Percentiles rank a stretch among this genome's conserved stretches.
Conservation (phyloP, 306 rosid species). For the Gleditsia sinensis region DNA sequence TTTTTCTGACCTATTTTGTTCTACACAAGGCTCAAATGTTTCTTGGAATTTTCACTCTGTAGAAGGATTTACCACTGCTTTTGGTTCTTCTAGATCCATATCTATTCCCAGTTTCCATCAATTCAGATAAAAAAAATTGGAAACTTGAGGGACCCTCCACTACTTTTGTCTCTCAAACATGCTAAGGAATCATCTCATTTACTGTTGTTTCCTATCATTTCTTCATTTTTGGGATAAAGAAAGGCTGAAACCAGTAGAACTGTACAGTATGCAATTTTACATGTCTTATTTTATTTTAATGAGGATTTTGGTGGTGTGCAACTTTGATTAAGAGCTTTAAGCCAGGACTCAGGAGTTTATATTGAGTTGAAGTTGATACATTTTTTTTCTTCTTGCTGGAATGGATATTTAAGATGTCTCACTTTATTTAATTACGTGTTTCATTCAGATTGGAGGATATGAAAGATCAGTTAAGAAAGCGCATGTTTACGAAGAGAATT, state of each 20-base stretch:
- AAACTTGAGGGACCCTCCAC: too few species aligned
- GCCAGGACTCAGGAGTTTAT: slow-evolving; percentile 19
- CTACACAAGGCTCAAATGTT: too few species aligned
- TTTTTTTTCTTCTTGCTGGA: not conserved
- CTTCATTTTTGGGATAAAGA: not conserved
- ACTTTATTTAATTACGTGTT: slow-evolving; percentile 1
- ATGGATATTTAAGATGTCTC: not conserved
- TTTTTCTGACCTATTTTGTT: too few species aligned
- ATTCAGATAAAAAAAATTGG: not conserved
- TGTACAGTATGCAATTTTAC: not conserved
- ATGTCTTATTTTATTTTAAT: slow-evolving; percentile 5
- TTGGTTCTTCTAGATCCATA: not conserved
- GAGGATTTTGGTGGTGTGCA: not conserved
- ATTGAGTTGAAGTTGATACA: not conserved
- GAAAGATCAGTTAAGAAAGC: slow-evolving; percentile 91
- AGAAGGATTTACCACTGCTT: not conserved
- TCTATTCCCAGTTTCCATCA: not conserved
- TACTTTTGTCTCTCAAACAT: not conserved
- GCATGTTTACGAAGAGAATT: slow-evolving; percentile 84
- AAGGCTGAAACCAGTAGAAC: not conserved
- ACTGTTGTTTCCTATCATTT: not conserved
- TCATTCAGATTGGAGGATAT: slow-evolving; percentile 76
- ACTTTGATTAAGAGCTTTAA: slow-evolving; percentile 16
- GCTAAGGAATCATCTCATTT: not conserved
- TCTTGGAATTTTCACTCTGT: not conserved